These are phyloP conservation scores for Fagopyrum tataricum DNA, from an alignment of 148 eudicot genomes.

Conservation along the genomic window DNA sequence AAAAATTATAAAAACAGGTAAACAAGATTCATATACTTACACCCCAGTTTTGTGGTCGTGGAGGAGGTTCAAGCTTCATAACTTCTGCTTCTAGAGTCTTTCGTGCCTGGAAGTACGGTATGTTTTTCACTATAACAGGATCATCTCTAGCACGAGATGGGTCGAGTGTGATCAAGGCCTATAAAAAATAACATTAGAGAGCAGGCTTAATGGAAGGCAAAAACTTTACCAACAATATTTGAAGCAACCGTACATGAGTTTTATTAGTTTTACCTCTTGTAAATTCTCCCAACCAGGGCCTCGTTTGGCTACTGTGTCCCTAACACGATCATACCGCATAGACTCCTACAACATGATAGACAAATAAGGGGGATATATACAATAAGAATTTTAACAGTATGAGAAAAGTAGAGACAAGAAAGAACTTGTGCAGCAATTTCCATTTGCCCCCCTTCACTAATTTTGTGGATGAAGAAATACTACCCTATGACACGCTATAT, in stretches of 20 bases:
- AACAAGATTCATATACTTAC: conserved; percentile 30
- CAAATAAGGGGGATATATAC: conserved; percentile 6
- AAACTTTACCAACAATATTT: background rate
- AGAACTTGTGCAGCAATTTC: too few relatives aligned
- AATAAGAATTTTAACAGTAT: background rate
- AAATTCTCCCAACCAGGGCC: conserved; percentile 89
- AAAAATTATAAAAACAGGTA: background rate
- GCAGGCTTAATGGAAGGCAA: background rate
- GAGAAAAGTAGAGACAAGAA: too few relatives aligned
- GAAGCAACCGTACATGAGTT: background rate
- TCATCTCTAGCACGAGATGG: conserved; percentile 85
- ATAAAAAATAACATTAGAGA: conserved; percentile 17
- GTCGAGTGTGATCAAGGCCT: conserved; percentile 73
- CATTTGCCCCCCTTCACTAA: too few relatives aligned
- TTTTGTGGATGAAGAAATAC: too few relatives aligned
- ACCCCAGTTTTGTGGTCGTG: conserved; percentile 85
- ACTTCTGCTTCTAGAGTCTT: conserved; percentile 73
- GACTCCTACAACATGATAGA: conserved; percentile 44
- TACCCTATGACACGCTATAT: too few relatives aligned
- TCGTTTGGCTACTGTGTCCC: conserved; percentile 68
- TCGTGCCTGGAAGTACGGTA: conserved; percentile 72
- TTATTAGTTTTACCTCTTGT: conserved; percentile 52
- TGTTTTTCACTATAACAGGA: conserved; percentile 64
- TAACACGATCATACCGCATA: conserved; percentile 80
- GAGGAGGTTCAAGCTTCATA: conserved; percentile 80